Base-by-base conservation (phyloP, 768 basidiomycete genomes). In the Russula lepida region DNA sequence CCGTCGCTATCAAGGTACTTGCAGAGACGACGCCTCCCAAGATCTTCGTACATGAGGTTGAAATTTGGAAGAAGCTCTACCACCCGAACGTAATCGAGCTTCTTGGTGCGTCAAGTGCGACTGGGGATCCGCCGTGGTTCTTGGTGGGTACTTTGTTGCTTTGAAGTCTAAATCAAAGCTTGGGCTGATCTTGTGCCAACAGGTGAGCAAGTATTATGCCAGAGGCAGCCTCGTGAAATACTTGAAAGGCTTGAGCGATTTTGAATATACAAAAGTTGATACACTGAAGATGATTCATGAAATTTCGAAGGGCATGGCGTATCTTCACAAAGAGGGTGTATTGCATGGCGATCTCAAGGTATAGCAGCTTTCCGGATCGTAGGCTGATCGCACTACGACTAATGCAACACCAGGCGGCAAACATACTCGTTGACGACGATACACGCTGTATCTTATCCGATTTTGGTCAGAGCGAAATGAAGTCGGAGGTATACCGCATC, bases 291-390 rank as follows among this genome's bases (percentile, higher is more conserved):
- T 83, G 72, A 81, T 92, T 69, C 77, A 84, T 59, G 85, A 92
- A 71, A 82, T 92, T 64, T 84, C 88, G 13, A 79, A 81, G 67
- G 91, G 90, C 9, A 90, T 94, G 89, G 79, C 82, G 55, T 92
- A 92, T 70, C 71, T 94, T 63, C 91, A 94, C 70, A 68, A 71
- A 6, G 73, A 79, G 60, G 84, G 80, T 3, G 80, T 92, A 4
- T 68, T 90, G 63, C 91, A 94, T 68, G 90, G 89, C 1, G 88
- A 92, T 72, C 76, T 93, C 53, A 92, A 91, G 78, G 89, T 86
- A 35, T 56, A 21, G 21, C 75, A 52, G 4, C n/a, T 30, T 46
- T 17, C 41, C 9, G 21, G 28, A 46, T 28, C 8, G 30, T 54
- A 37, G 12, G 19, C 52, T 25, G 13, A 52, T 25, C 12, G 21